phyloP scores from a whole-genome alignment of 371 early-diverging fungal genomes.

The Circinella minor region DNA sequence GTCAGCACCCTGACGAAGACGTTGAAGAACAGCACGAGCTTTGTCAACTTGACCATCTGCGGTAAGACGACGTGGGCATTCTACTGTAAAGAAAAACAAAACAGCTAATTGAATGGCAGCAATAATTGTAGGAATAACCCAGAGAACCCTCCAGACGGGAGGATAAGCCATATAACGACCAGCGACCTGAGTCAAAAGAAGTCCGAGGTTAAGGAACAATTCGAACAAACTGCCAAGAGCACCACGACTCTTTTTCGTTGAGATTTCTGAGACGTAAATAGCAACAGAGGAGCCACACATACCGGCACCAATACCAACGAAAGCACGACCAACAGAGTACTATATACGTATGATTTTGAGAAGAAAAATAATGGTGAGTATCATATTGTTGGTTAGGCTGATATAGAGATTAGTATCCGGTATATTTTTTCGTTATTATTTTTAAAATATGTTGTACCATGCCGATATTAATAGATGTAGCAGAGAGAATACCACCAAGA shows the following conservation, averaged over 20 bases:
- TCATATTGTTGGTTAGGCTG: no score
- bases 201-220: conserved; percentile 76
- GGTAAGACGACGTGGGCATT: conserved; percentile 79
- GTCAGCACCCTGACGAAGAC: conserved; percentile 57
- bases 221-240: conserved; percentile 61
- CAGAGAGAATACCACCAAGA: conserved; percentile 45
- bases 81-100: conserved; percentile 71
- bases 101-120: conserved; percentile 64
- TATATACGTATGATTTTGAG: background rate
- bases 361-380: no score
- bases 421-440: no score
- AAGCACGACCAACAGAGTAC: conserved; percentile 75
- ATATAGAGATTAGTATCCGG: no score
- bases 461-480: conserved; percentile 39
- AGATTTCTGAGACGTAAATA: conserved; percentile 86
- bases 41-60: conserved; percentile 58
- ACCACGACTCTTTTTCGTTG: conserved; percentile 79
- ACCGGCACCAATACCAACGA: conserved; percentile 88
- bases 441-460: conserved; percentile 29
- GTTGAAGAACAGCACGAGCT: conserved; percentile 59
- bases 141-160: conserved; percentile 71
- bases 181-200: conserved; percentile 69
- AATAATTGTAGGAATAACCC: conserved; percentile 64
- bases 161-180: conserved; percentile 65
- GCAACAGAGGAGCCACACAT: conserved; percentile 56